Evolutionary conservation across 2,329 filamentous ascomycete species (phyloP).

Genomic region (Calonectria montana): DNA sequence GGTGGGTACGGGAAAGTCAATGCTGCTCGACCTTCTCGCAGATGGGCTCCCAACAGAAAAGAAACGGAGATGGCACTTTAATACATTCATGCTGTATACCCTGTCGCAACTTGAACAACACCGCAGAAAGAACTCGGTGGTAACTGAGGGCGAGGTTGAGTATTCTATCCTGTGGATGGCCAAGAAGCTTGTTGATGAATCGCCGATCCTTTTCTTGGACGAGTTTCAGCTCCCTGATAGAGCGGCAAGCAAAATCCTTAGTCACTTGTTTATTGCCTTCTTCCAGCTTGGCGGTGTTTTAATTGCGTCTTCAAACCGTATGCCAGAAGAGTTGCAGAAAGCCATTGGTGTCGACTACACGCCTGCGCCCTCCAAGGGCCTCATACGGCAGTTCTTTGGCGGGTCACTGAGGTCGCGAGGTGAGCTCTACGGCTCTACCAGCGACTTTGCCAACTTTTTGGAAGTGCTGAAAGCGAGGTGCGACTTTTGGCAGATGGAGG

Average conservation of each 20-base stretch:
- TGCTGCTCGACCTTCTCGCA: conserved; percentile 86
- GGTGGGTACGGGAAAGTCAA: conserved; percentile 85
- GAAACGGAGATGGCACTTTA: conserved; percentile 85
- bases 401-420: conserved; percentile 51
- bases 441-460: conserved; percentile 81
- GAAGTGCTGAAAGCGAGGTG: conserved; percentile 82
- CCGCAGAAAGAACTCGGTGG: conserved; percentile 53
- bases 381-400: conserved; percentile 62
- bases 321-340: conserved; percentile 84
- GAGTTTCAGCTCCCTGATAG: conserved; percentile 87
- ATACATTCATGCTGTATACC: conserved; percentile 86
- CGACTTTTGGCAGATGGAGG: conserved; percentile 87
- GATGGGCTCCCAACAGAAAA: conserved; percentile 78
- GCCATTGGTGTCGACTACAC: conserved; percentile 78
- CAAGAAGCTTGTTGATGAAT: conserved; percentile 78
- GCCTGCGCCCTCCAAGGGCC: conserved; percentile 63
- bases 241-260: conserved; percentile 81
- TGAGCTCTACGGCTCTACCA: conserved; percentile 68
- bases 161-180: conserved; percentile 81
- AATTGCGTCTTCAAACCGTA: conserved; percentile 83
- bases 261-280: conserved; percentile 81
- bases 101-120: conserved; percentile 78
- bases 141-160: conserved; percentile 49
- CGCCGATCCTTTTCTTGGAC: conserved; percentile 82
- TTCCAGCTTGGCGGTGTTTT: conserved; percentile 86